Percentiles rank a stretch among this genome's conserved stretches.
These are phyloP conservation scores for Fusarium redolens DNA, from an alignment of 2,329 filamentous ascomycete genomes.

Conservation along the genomic window DNA sequence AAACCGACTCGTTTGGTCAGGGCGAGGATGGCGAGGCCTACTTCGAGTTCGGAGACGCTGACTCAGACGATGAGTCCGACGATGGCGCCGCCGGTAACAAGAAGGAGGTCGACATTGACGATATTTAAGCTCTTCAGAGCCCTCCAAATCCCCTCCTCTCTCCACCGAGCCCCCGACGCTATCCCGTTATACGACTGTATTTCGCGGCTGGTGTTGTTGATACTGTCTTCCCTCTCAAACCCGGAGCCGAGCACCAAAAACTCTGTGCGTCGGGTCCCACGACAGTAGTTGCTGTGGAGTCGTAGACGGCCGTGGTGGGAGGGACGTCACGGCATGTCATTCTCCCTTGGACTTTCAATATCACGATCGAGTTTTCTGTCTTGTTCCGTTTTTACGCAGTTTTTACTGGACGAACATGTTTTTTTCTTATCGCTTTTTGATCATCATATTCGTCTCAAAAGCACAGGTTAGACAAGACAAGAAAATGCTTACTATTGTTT, in stretches of 20 bases:
- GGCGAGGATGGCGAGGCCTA: conserved; percentile 95
- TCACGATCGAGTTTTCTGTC: conserved; percentile 31
- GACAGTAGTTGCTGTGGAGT: conserved; percentile 60
- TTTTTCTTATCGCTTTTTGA: conserved; percentile 37
- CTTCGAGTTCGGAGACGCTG: conserved; percentile 99
- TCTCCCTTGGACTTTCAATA: conserved; percentile 37
- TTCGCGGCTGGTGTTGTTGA: conserved; percentile 46
- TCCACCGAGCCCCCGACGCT: conserved; percentile 42
- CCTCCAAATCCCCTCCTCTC: conserved; percentile 19
- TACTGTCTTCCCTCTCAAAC: conserved; percentile 76
- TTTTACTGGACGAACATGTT: conserved; percentile 42
- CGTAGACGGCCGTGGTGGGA: conserved; percentile 64
- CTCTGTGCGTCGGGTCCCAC: conserved; percentile 50
- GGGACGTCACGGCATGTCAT: conserved; percentile 67
- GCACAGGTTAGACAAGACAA: conserved; percentile 45
- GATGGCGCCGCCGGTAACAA: conserved; percentile 65
- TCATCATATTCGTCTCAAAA: conserved; percentile 42
- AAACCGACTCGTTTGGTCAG: conserved; percentile 94
- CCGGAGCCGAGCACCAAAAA: conserved; percentile 35
- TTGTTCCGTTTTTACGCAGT: conserved; percentile 33
- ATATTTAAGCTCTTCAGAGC: conserved; percentile 73
- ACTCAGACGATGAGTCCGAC: conserved; percentile 66
- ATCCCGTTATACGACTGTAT: conserved; percentile 3
- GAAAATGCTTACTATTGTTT: conserved; percentile 39
- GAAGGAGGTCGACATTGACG: conserved; percentile 94